Evolutionary conservation across 2,329 filamentous ascomycete species (phyloP).

Genomic region (Thermoascus crustaceus): DNA sequence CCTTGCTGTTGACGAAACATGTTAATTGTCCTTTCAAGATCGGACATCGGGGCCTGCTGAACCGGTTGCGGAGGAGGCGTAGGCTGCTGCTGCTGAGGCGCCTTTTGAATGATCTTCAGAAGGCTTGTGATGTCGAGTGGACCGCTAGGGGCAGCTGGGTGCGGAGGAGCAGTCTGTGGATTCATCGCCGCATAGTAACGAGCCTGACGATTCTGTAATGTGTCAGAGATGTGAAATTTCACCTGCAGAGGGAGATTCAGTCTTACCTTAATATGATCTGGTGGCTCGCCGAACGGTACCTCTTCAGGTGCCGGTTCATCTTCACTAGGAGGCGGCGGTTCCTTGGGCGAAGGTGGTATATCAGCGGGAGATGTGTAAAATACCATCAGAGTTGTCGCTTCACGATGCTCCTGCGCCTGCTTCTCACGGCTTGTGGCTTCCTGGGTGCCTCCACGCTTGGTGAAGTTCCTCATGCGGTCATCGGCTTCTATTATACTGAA

Average conservation of each 20-base stretch:
- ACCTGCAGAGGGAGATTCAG: not conserved
- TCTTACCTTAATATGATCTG: slow-evolving; percentile 34
- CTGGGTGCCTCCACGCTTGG: slow-evolving; percentile 36
- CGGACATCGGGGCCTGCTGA: slow-evolving; percentile 18
- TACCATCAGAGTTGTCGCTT: slow-evolving; percentile 41
- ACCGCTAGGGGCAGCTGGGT: slow-evolving; percentile 12
- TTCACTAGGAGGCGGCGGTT: slow-evolving; percentile 32
- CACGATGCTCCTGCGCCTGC: slow-evolving; percentile 38
- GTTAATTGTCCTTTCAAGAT: slow-evolving; percentile 30
- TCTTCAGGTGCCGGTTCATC: slow-evolving; percentile 30
- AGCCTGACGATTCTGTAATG: slow-evolving; percentile 30
- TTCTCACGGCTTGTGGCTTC: slow-evolving; percentile 34
- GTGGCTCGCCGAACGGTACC: slow-evolving; percentile 36
- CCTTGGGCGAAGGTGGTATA: slow-evolving; percentile 40
- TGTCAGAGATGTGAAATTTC: slow-evolving; percentile 6
- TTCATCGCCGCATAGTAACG: slow-evolving; percentile 32
- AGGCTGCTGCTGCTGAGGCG: slow-evolving; percentile 23
- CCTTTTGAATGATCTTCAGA: slow-evolving; percentile 33
- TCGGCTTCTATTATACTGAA: slow-evolving; percentile 26
- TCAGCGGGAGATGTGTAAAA: slow-evolving; percentile 40
- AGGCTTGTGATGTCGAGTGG: slow-evolving; percentile 34
- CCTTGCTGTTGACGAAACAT: slow-evolving; percentile 29
- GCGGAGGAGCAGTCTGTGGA: slow-evolving; percentile 20
- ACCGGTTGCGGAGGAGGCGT: slow-evolving; percentile 21
- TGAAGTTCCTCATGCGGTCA: slow-evolving; percentile 29